Percentiles rank a stretch among this genome's conserved stretches.
These are phyloP conservation scores for Gastrolobium bilobum DNA, from an alignment of 306 rosid species.

Conservation along the genomic window DNA sequence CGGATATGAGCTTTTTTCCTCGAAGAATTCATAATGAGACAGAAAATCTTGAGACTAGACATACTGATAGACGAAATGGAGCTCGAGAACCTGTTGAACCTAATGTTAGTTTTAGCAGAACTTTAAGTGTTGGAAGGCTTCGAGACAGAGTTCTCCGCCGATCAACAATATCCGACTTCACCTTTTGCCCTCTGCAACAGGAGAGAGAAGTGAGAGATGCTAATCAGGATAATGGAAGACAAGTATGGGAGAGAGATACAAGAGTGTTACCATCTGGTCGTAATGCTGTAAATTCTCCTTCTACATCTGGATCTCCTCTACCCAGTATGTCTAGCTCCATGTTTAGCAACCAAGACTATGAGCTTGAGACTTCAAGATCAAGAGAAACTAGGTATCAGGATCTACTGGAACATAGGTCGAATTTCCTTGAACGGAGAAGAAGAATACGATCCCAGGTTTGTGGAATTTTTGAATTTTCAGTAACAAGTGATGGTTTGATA, in stretches of 20 bases:
- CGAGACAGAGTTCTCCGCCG: slow-evolving; percentile 97
- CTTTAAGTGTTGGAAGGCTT: slow-evolving; percentile 98
- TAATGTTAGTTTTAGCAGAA: slow-evolving; percentile 93
- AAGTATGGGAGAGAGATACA: slow-evolving; percentile 59
- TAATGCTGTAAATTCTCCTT: slow-evolving; percentile 56
- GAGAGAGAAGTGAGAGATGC: slow-evolving; percentile 76
- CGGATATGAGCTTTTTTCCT: slow-evolving; percentile 59
- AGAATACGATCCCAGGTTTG: slow-evolving; percentile 98
- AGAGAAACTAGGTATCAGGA: slow-evolving; percentile 93
- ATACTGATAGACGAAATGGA: slow-evolving; percentile 68
- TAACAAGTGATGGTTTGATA: slow-evolving; percentile 38
- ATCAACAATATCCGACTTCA: slow-evolving; percentile 80
- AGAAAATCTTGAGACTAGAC: slow-evolving; percentile 68
- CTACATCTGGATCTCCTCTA: slow-evolving; percentile 62
- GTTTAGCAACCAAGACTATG: slow-evolving; percentile 76
- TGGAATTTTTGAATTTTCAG: slow-evolving; percentile 30
- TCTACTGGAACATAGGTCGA: slow-evolving; percentile 89
- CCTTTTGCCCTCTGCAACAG: slow-evolving; percentile 79
- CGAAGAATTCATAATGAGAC: slow-evolving; percentile 61
- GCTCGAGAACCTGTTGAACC: slow-evolving; percentile 88
- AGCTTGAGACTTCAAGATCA: slow-evolving; percentile 73
- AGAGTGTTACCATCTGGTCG: slow-evolving; percentile 56
- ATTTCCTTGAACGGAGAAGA: slow-evolving; percentile 96
- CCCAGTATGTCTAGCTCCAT: slow-evolving; percentile 70
- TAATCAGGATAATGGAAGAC: slow-evolving; percentile 60